These are phyloP conservation scores for Naganishia friedmannii DNA, from an alignment of 768 basidiomycete species.

Conservation along the genomic window DNA sequence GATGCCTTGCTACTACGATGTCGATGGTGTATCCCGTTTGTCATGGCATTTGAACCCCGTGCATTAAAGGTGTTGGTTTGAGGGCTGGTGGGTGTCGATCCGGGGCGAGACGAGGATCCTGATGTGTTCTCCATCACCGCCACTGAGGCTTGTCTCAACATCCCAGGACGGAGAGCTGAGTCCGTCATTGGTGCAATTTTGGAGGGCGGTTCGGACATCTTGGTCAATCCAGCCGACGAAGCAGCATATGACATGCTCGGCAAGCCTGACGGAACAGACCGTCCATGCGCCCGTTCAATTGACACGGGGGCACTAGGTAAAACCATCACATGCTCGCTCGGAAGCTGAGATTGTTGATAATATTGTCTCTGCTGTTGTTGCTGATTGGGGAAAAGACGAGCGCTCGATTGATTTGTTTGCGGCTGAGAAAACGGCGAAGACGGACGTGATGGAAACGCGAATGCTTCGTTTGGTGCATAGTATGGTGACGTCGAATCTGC, in stretches of 20 bases:
- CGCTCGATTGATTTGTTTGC: background rate
- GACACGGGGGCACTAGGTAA: conserved; percentile 34
- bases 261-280: conserved; percentile 29
- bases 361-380: background rate
- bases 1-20: conserved; percentile 23
- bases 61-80: background rate
- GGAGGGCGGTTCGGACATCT: conserved; percentile 13
- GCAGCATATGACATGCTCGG: conserved; percentile 30
- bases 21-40: conserved; percentile 4
- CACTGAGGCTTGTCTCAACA: conserved; percentile 61
- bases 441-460: conserved; percentile 25
- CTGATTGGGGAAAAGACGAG: background rate
- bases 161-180: conserved; percentile 41
- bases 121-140: conserved; percentile 58
- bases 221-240: conserved; percentile 22
- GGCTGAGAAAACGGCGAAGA: conserved; percentile 13
- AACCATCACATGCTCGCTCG: background rate
- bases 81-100: background rate
- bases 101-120: conserved; percentile 11
- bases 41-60: background rate
- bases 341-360: background rate
- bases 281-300: conserved; percentile 5
- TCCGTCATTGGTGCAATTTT: conserved; percentile 13
- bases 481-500: conserved; percentile 17
- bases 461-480: conserved; percentile 20